phyloP scores from a whole-genome alignment of 1,284 basidiomycete genomes.

The Naganishia sp. region DNA sequence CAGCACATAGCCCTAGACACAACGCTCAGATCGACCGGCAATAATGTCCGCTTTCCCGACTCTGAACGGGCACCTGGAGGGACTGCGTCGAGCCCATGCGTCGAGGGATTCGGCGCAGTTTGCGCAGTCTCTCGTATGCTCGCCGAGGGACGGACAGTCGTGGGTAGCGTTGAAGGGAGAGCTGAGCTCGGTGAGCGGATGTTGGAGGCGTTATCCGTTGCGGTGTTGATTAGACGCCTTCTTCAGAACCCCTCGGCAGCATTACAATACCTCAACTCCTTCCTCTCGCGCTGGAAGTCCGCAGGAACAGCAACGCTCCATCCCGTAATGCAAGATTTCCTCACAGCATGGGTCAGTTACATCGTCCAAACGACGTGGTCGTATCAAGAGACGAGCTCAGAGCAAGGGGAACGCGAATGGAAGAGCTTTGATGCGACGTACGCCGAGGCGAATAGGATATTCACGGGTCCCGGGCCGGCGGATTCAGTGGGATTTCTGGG shows the following conservation, averaged over 20 bases:
- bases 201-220: background rate
- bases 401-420: conserved; percentile 34
- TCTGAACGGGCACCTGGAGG: background rate
- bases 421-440: conserved; percentile 31
- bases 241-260: background rate
- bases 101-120: conserved; percentile 8
- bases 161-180: conserved; percentile 22
- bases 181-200: conserved; percentile 15
- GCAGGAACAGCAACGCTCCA: background rate
- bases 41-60: conserved; percentile 11
- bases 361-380: conserved; percentile 18
- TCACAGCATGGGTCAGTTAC: conserved; percentile 8
- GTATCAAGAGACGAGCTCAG: background rate
- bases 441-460: conserved; percentile 29
- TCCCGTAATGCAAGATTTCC: conserved; percentile 8
- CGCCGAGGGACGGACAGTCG: conserved; percentile 18
- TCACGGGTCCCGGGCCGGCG: conserved; percentile 13
- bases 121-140: conserved; percentile 25
- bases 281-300: conserved; percentile 2
- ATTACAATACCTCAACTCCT: conserved; percentile 1
- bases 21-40: background rate
- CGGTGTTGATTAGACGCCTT: background rate
- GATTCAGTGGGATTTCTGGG: conserved; percentile 27
- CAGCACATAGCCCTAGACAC: background rate
- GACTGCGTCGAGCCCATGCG: background rate